Conservation (phyloP, 352 stramenopile species). For the Sclerospora graminicola region DNA sequence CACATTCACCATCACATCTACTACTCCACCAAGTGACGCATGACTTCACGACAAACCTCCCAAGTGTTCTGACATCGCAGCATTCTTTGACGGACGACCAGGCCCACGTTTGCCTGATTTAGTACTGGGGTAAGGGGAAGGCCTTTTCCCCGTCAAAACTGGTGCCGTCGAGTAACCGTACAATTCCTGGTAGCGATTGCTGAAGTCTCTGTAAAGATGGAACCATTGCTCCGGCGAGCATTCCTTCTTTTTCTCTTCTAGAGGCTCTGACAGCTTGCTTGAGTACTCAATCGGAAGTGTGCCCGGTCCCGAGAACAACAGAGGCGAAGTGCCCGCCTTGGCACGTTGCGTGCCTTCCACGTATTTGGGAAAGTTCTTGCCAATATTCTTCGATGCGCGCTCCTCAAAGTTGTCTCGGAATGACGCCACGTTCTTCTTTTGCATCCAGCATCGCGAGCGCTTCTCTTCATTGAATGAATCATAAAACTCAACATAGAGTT, state of each 20-base stretch:
- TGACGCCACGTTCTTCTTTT: conserved; percentile 65
- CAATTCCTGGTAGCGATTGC: conserved; percentile 37
- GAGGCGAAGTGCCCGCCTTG: conserved; percentile 45
- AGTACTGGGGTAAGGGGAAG: not conserved
- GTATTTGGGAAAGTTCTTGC: conserved; percentile 69
- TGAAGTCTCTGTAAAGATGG: conserved; percentile 61
- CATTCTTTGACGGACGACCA: conserved; percentile 13
- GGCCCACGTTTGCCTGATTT: conserved; percentile 13
- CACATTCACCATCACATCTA: conserved; percentile 5
- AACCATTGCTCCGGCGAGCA: conserved; percentile 45
- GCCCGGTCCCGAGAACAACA: conserved; percentile 53
- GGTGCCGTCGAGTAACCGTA: conserved; percentile 29
- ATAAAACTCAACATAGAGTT: conserved; percentile 78
- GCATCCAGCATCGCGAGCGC: conserved; percentile 74
- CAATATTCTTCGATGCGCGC: conserved; percentile 65
- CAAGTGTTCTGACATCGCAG: conserved; percentile 7
- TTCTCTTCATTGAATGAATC: conserved; percentile 69
- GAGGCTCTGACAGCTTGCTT: conserved; percentile 46
- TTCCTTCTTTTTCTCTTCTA: conserved; percentile 37
- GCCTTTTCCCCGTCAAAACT: conserved; percentile 9
- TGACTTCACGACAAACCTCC: conserved; percentile 15
- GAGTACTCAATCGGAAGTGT: conserved; percentile 76
- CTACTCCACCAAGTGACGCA: not conserved
- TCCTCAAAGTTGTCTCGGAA: conserved; percentile 72
- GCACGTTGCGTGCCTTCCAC: conserved; percentile 65